phyloP scores from a whole-genome alignment of 2,329 filamentous ascomycete species.

The Lojkania enalia region DNA sequence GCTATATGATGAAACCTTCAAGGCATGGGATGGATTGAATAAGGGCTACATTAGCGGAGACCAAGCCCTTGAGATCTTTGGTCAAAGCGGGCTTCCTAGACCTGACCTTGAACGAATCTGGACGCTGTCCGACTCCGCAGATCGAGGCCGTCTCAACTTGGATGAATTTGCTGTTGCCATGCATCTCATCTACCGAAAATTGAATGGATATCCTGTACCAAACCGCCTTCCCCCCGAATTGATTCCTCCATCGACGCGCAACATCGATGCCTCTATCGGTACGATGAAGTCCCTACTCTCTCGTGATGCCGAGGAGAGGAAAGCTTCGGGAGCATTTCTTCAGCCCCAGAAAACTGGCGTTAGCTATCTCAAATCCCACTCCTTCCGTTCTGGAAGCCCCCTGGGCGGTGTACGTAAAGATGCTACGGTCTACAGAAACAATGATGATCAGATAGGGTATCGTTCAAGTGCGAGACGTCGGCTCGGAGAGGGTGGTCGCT shows the following conservation, averaged over 20 bases:
- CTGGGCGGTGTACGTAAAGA: conserved; percentile 75
- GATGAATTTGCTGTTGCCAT: conserved; percentile 98
- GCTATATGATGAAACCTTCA: conserved; percentile 92
- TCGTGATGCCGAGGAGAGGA: conserved; percentile 85
- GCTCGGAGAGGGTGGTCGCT: conserved; percentile 67
- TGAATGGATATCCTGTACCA: conserved; percentile 93
- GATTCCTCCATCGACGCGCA: conserved; percentile 90
- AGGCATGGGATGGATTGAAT: conserved; percentile 91
- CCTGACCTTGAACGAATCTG: conserved; percentile 88
- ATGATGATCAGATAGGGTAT: conserved; percentile 88
- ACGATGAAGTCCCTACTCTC: conserved; percentile 88
- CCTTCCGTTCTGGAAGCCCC: conserved; percentile 71
- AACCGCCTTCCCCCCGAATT: conserved; percentile 87
- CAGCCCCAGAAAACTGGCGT: conserved; percentile 97
- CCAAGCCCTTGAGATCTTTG: conserved; percentile 95
- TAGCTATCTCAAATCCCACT: conserved; percentile 95
- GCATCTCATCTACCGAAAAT: conserved; percentile 97
- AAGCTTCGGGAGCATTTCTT: conserved; percentile 84
- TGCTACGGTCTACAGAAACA: conserved; percentile 94
- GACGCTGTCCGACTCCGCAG: conserved; percentile 91
- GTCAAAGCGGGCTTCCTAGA: conserved; percentile 91
- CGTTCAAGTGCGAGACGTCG: conserved; percentile 90
- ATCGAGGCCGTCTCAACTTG: conserved; percentile 90
- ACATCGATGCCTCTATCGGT: conserved; percentile 89
- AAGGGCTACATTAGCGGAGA: conserved; percentile 92